Conservation (phyloP, 345 rosid species). For the Schrenkiella parvula region DNA sequence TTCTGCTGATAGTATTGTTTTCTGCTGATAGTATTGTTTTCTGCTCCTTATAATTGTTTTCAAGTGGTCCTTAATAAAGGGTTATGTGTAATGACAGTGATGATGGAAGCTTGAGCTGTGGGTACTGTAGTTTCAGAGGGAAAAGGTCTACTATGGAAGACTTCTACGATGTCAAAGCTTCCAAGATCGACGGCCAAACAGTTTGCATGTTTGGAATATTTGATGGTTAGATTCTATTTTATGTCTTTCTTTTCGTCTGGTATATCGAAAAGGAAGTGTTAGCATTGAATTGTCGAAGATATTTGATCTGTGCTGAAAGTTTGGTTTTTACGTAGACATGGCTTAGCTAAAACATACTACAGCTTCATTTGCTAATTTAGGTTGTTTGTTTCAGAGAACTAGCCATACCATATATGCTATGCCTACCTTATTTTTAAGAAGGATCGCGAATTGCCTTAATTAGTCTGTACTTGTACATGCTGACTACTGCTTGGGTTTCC, state of each 20-base stretch:
- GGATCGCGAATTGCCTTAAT: background rate
- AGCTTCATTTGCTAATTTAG: background rate
- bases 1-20: background rate
- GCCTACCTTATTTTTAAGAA: background rate
- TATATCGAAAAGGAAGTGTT: background rate
- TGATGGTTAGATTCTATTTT: constrained; percentile 65
- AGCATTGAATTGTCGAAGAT: background rate
- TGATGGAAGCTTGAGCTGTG: constrained; percentile 86
- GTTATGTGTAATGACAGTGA: constrained; percentile 59
- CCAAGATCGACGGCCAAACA: constrained; percentile 63
- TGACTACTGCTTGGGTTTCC: background rate
- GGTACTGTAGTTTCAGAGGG: constrained; percentile 91
- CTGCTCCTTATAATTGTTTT: background rate
- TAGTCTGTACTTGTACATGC: background rate
- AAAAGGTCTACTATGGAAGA: constrained; percentile 97
- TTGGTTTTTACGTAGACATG: background rate
- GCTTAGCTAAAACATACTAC: background rate
- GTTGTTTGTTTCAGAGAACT: background rate
- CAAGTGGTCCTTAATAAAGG: background rate
- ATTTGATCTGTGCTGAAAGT: background rate
- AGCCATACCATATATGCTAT: background rate
- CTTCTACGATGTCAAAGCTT: constrained; percentile 70
- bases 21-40: background rate
- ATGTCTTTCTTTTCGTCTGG: background rate
- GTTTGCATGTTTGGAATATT: constrained; percentile 96